These are phyloP conservation scores for Termitomyces sp. DNA, from an alignment of 768 basidiomycete genomes.

Conservation along the genomic window DNA sequence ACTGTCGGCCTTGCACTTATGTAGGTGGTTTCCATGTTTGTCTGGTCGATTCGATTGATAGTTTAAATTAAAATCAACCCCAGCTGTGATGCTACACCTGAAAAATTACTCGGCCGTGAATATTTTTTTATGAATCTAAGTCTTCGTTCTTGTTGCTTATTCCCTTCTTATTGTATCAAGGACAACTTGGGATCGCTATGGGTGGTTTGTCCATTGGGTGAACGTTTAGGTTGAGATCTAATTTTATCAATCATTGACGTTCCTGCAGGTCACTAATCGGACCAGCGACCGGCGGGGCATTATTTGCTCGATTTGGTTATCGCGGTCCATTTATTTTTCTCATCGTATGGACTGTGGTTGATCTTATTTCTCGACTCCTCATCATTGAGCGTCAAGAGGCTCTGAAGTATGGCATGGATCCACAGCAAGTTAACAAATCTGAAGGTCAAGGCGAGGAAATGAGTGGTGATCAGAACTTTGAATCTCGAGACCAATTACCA, in stretches of 20 bases:
- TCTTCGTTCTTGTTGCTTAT: background rate
- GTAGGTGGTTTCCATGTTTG: constrained; percentile 22
- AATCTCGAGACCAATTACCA: background rate
- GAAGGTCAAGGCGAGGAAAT: background rate
- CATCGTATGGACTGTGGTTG: constrained; percentile 38
- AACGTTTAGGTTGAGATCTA: background rate
- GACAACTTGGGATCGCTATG: constrained; percentile 60
- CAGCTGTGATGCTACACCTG: constrained; percentile 54
- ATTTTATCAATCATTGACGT: constrained; percentile 2
- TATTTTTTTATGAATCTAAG: background rate
- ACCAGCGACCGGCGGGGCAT: constrained; percentile 49
- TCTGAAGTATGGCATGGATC: constrained; percentile 40
- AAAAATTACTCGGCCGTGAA: constrained; percentile 43
- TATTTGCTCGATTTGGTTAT: constrained; percentile 52
- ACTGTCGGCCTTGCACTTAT: constrained; percentile 57
- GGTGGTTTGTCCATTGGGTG: constrained; percentile 52
- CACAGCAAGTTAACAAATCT: constrained; percentile 13
- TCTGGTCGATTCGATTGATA: no score
- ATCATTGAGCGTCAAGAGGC: constrained; percentile 54
- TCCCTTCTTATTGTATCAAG: constrained; percentile 18
- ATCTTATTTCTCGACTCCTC: constrained; percentile 47
- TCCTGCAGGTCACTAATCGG: constrained; percentile 42
- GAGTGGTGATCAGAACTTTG: background rate
- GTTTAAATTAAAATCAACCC: background rate
- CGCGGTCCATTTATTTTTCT: constrained; percentile 56